Base-by-base conservation (phyloP, 306 rosid species). In the Rubus parviflorus region DNA sequence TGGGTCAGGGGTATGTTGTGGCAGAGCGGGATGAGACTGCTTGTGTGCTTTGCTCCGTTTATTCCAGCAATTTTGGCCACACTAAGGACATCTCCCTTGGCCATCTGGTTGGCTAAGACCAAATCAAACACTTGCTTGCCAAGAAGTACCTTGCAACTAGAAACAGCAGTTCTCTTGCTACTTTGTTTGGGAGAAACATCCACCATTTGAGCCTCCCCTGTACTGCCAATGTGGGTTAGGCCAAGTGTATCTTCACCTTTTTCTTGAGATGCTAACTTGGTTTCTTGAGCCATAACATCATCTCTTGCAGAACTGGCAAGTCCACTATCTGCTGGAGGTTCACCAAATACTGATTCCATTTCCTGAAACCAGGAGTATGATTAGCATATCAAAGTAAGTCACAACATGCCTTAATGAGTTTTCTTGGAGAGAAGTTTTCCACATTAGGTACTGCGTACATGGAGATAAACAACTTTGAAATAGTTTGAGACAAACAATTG, bases 51-150 rank as follows among this genome's bases (percentile, higher is more conserved):
- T 76, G 98, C 97, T 35, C 91, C 98, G n/a, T 68, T 83, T 74
- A 94, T 89, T 83, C 98, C 98, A 0, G 97, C 98, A 77, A 94
- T 84, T 82, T 89, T 92, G 0, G 98, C 98, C 78, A 94, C 95
- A 0, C 88, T 68, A 25, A 94, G 95, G 72, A 92, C 98, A 45
- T 94, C 98, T 46, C 98, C 98, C 86, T 94, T 88, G 43, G 83
- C 83, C 61, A 88, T 79, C 74, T 88, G 89, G 81, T 86, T 94
- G 0, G 92, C 92, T 73, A 58, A 48, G 12, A 94, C 98, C 87
- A 94, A 82, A 79, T 90, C 90, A 76, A 89, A 94, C 83, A 92
- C 97, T 68, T 84, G 90, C 92, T 90, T 87, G 51, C 97, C 98
- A 65, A 94, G 97, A 79, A 85, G 79, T 57, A 94, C 97, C 83